These are phyloP conservation scores for Lachnellula occidentalis DNA, from an alignment of 2,329 filamentous ascomycete species.

Conservation along the genomic window DNA sequence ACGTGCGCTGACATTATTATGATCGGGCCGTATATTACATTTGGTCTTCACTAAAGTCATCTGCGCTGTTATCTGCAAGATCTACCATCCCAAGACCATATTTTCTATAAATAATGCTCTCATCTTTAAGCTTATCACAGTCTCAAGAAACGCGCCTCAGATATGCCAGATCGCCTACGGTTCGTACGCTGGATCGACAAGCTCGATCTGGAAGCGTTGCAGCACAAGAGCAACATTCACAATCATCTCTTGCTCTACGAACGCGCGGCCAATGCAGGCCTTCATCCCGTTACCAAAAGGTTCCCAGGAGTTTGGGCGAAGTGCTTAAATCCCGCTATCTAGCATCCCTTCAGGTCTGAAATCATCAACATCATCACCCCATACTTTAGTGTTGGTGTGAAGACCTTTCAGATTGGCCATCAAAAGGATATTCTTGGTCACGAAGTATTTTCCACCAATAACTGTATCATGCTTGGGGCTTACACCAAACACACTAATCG, in stretches of 20 bases:
- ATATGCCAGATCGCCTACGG: slow-evolving; percentile 27
- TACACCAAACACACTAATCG: slow-evolving; percentile 42
- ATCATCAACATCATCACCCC: slow-evolving; percentile 56
- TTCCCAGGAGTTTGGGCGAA: slow-evolving; percentile 61
- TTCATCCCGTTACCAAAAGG: slow-evolving; percentile 69
- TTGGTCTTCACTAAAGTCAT: too few species aligned
- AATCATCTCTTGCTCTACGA: slow-evolving; percentile 68
- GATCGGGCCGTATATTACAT: too few species aligned
- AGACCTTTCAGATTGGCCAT: slow-evolving; percentile 44
- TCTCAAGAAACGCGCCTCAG: too few species aligned
- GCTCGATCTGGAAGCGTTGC: slow-evolving; percentile 63
- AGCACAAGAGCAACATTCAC: slow-evolving; percentile 57
- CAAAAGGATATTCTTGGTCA: slow-evolving; percentile 44
- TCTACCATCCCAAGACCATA: too few species aligned
- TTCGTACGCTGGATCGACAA: slow-evolving; percentile 54
- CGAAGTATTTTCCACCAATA: not conserved
- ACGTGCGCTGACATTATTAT: too few species aligned
- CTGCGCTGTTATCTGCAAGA: too few species aligned
- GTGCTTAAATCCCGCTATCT: slow-evolving; percentile 59
- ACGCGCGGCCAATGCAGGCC: slow-evolving; percentile 66
- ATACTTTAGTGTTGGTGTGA: slow-evolving; percentile 59
- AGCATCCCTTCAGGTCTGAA: slow-evolving; percentile 69
- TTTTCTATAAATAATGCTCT: too few species aligned
- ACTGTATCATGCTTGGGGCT: not conserved
- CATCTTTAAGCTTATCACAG: too few species aligned